Evolutionary conservation across 805 yeast genomes (phyloP).

Genomic region (Torulaspora maleeae): DNA sequence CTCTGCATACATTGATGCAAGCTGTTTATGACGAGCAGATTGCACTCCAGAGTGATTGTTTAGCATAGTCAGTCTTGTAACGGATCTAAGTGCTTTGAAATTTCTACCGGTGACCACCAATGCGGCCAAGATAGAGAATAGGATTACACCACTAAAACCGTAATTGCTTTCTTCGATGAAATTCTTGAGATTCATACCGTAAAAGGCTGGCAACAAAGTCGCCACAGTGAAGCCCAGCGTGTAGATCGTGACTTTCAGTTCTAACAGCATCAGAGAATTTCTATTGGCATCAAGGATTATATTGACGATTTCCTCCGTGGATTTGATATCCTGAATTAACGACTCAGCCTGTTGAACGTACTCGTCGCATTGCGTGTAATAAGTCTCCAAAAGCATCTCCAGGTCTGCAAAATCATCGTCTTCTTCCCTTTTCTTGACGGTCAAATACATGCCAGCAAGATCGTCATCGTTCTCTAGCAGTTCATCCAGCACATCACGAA

Average conservation of each 20-base stretch:
- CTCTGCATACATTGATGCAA: constrained; percentile 19
- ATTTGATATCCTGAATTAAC: constrained; percentile 72
- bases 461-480: constrained; percentile 83
- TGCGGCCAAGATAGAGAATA: constrained; percentile 51
- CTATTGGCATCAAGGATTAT: constrained; percentile 88
- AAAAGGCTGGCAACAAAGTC: constrained; percentile 78
- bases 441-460: constrained; percentile 70
- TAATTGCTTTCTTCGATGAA: constrained; percentile 62
- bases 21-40: constrained; percentile 20
- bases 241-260: constrained; percentile 74
- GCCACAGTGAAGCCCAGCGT: constrained; percentile 85
- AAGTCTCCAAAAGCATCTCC: constrained; percentile 83
- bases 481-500: constrained; percentile 78
- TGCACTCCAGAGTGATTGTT: constrained; percentile 33
- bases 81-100: constrained; percentile 52
- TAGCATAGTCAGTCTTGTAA: constrained; percentile 65
- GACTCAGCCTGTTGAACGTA: constrained; percentile 88
- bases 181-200: constrained; percentile 81
- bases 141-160: constrained; percentile 60
- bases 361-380: constrained; percentile 89
- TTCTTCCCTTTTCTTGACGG: constrained; percentile 36
- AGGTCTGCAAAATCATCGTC: constrained; percentile 58
- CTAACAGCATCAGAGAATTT: constrained; percentile 83
- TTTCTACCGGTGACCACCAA: constrained; percentile 50
- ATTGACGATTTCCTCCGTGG: constrained; percentile 90